phyloP scores from a whole-genome alignment of 2,329 filamentous ascomycete species.

The Parastagonospora nodorum region DNA sequence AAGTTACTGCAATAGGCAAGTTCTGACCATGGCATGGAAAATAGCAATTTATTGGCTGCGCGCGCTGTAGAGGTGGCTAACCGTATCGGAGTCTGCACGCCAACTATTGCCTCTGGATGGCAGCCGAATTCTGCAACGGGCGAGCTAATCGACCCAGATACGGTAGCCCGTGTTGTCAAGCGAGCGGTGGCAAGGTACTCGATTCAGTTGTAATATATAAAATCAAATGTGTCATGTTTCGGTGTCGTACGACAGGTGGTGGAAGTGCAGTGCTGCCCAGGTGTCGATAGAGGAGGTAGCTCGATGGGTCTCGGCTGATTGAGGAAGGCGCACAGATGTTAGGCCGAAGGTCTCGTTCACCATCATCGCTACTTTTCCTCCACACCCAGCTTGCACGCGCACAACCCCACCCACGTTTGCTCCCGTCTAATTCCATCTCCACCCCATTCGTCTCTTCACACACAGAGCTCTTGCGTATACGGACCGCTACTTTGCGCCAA shows the following conservation, averaged over 20 bases:
- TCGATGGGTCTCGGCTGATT: slow-evolving; percentile 1
- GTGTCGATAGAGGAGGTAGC: background rate
- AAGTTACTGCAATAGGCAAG: background rate
- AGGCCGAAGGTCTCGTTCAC: background rate
- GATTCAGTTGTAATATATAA: background rate
- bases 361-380: background rate
- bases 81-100: background rate
- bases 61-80: background rate
- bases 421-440: slow-evolving; percentile 7
- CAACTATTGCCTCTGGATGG: background rate
- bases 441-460: slow-evolving; percentile 17
- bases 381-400: slow-evolving; percentile 1
- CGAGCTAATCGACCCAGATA: too few relatives aligned
- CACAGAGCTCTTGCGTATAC: slow-evolving; percentile 18
- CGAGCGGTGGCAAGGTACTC: background rate
- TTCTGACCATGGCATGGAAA: background rate
- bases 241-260: too few relatives aligned
- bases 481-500: slow-evolving; percentile 18
- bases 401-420: slow-evolving; percentile 3
- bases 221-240: background rate
- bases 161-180: too few relatives aligned
- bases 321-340: background rate
- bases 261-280: background rate
- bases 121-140: background rate
- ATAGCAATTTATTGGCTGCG: background rate